phyloP scores from a whole-genome alignment of 257 asterid species.

The Oldenlandia corymbosa region DNA sequence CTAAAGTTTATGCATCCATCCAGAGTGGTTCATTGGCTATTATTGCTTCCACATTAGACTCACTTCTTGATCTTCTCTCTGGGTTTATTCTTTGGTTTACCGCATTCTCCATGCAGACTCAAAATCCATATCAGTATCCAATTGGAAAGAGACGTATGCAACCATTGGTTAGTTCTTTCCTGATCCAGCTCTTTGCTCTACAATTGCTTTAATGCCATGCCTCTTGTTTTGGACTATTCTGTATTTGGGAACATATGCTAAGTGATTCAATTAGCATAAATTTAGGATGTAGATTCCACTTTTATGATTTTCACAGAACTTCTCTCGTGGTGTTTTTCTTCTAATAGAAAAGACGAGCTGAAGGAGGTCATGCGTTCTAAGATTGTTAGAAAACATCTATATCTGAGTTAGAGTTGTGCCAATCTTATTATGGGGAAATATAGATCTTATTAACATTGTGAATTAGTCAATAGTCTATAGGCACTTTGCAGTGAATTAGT shows the following conservation, averaged over 20 bases:
- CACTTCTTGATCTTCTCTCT: conserved; percentile 48
- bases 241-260: not conserved
- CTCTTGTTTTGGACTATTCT: not conserved
- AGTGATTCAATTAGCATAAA: not conserved
- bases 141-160: conserved; percentile 59
- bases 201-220: not conserved
- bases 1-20: conserved; percentile 48
- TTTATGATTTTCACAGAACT: too few relatives aligned
- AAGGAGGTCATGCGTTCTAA: too few relatives aligned
- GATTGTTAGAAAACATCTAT: not conserved
- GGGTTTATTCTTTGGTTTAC: conserved; percentile 56
- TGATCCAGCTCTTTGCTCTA: not conserved
- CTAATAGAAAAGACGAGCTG: not conserved
- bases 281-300: not conserved
- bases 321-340: not conserved
- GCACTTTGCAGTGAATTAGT: not conserved
- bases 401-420: not conserved
- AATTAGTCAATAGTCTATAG: not conserved
- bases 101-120: conserved; percentile 50
- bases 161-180: conserved; percentile 44
- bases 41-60: conserved; percentile 50
- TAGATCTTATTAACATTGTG: not conserved
- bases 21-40: conserved; percentile 51
- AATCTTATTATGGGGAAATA: not conserved
- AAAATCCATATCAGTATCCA: conserved; percentile 48